Evolutionary conservation across 2,329 filamentous ascomycete genomes (phyloP).

Genomic region (Neonectria sp.): DNA sequence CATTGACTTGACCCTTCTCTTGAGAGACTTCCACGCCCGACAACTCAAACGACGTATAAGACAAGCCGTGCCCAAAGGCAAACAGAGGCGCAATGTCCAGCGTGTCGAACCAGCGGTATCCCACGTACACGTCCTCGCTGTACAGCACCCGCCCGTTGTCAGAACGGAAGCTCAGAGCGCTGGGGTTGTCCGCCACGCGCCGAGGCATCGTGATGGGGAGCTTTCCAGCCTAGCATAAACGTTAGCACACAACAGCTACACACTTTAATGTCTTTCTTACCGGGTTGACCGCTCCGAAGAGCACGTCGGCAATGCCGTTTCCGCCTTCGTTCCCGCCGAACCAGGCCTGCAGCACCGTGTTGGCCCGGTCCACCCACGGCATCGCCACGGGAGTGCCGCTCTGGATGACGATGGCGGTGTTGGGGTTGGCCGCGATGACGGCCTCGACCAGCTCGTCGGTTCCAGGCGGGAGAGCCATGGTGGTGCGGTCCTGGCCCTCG

Average conservation of each 20-base stretch:
- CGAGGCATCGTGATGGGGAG: slow-evolving; percentile 36
- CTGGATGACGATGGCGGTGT: slow-evolving; percentile 33
- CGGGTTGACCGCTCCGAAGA: slow-evolving; percentile 36
- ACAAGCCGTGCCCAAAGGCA: slow-evolving; percentile 36
- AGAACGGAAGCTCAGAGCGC: slow-evolving; percentile 34
- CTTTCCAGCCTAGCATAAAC: slow-evolving; percentile 27
- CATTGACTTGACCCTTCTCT: slow-evolving; percentile 17
- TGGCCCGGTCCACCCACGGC: slow-evolving; percentile 35
- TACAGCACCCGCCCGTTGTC: slow-evolving; percentile 35
- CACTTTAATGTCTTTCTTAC: slow-evolving; percentile 5
- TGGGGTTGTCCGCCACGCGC: slow-evolving; percentile 33
- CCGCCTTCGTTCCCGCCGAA: slow-evolving; percentile 39
- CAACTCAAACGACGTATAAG: slow-evolving; percentile 35
- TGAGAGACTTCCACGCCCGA: slow-evolving; percentile 20
- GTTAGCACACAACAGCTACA: not conserved
- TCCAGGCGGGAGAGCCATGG: slow-evolving; percentile 33
- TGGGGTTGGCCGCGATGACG: slow-evolving; percentile 32
- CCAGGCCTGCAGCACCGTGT: slow-evolving; percentile 33
- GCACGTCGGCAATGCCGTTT: slow-evolving; percentile 38
- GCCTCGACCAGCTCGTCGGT: slow-evolving; percentile 34
- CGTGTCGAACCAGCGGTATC: slow-evolving; percentile 37
- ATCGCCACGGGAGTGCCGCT: slow-evolving; percentile 37
- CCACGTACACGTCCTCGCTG: slow-evolving; percentile 38
- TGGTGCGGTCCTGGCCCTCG: slow-evolving; percentile 33
- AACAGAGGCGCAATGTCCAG: slow-evolving; percentile 34